These are phyloP conservation scores for Cercospora citrullina DNA, from an alignment of 2,329 filamentous ascomycete species.

Conservation along the genomic window DNA sequence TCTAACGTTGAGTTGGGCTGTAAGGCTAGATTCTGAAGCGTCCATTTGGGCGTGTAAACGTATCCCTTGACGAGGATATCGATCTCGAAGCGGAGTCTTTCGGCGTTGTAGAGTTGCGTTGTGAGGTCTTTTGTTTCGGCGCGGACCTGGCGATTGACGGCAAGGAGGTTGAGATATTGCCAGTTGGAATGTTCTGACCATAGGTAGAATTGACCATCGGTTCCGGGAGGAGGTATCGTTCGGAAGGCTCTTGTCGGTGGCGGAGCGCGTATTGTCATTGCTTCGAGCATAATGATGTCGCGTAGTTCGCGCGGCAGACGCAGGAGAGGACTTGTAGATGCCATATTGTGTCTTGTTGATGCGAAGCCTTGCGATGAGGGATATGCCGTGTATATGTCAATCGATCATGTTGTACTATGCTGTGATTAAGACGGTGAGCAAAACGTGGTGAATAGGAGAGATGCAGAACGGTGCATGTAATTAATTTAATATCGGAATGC, in stretches of 20 bases:
- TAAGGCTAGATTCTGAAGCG: conserved; percentile 21
- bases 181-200: conserved; percentile 19
- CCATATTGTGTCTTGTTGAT: conserved; percentile 5
- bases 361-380: not conserved
- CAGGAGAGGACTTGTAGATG: conserved; percentile 18
- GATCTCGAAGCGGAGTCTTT: conserved; percentile 20
- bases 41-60: conserved; percentile 31
- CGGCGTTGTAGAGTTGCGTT: conserved; percentile 14
- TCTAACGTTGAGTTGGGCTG: conserved; percentile 18
- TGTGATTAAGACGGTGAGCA: not conserved
- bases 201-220: conserved; percentile 22
- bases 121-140: conserved; percentile 25
- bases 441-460: not conserved
- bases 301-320: conserved; percentile 30
- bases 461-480: conserved; percentile 1
- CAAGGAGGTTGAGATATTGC: conserved; percentile 12
- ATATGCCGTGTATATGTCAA: not conserved
- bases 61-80: conserved; percentile 30
- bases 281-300: conserved; percentile 27
- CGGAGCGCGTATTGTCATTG: conserved; percentile 8
- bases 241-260: conserved; percentile 12
- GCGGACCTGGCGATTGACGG: conserved; percentile 24
- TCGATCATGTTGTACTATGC: not conserved
- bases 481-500: conserved; percentile 1
- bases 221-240: conserved; percentile 17